Conservation (phyloP, 1,284 basidiomycete species). For the Gomphus sp. region DNA sequence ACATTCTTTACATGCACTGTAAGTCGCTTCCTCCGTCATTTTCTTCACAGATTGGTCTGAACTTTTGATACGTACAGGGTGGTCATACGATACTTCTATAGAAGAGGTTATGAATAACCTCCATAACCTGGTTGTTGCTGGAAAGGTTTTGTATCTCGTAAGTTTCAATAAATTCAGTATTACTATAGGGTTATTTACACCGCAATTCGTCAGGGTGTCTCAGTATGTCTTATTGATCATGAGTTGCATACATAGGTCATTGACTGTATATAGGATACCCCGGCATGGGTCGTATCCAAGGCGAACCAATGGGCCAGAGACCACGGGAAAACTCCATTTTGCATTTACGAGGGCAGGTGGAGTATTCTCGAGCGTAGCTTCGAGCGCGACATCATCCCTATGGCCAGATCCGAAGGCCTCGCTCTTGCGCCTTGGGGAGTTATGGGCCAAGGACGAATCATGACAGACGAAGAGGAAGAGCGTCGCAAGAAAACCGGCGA, state of each 20-base stretch:
- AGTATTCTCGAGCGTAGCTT: conserved; percentile 14
- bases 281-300: conserved; percentile 14
- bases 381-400: conserved; percentile 27
- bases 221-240: background rate
- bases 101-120: conserved; percentile 36
- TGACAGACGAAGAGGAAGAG: conserved; percentile 5
- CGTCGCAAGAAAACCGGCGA: conserved; percentile 1
- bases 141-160: conserved; percentile 18
- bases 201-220: background rate
- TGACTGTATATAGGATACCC: conserved; percentile 19
- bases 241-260: too few relatives aligned
- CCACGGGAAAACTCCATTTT: conserved; percentile 23
- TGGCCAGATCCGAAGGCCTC: conserved; percentile 18
- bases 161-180: conserved; percentile 30
- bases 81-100: conserved; percentile 22
- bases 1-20: conserved; percentile 35
- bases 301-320: conserved; percentile 16
- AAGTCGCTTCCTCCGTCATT: background rate
- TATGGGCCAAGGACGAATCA: conserved; percentile 17
- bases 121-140: conserved; percentile 28
- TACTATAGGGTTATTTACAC: background rate
- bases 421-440: conserved; percentile 22
- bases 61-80: background rate
- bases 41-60: background rate
- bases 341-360: conserved; percentile 25